A percentile compares a stretch with the other conserved stretches of the same genome.
Evolutionary conservation across 2,329 filamentous ascomycete genomes (phyloP).

Genomic region (Saccharata proteae): DNA sequence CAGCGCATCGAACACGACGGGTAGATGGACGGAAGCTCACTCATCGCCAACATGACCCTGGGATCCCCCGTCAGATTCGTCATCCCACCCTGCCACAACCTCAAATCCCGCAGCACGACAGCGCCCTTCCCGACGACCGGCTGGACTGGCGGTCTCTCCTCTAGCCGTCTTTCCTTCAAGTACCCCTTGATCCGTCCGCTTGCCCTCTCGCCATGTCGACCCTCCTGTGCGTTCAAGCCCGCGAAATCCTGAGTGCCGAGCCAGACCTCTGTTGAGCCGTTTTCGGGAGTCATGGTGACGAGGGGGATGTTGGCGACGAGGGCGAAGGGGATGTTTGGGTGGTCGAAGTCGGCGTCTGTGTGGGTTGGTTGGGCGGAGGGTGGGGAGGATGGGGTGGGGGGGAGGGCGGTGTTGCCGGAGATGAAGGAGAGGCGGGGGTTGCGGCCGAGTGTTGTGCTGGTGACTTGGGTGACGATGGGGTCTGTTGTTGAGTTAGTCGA

Average conservation of each 20-base stretch:
- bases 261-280: conserved; percentile 49
- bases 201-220: conserved; percentile 39
- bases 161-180: conserved; percentile 27
- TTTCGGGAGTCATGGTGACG: conserved; percentile 37
- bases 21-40: conserved; percentile 6
- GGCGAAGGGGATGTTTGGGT: conserved; percentile 43
- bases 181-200: conserved; percentile 38
- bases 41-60: conserved; percentile 18
- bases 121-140: conserved; percentile 42
- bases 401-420: conserved; percentile 47
- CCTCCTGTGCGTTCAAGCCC: conserved; percentile 32
- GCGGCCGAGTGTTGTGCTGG: conserved; percentile 43
- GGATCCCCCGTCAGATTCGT: conserved; percentile 38
- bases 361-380: conserved; percentile 42
- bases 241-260: conserved; percentile 38
- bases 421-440: conserved; percentile 45
- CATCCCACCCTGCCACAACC: conserved; percentile 54
- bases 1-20: conserved; percentile 3
- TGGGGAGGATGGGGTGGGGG: conserved; percentile 29
- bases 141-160: conserved; percentile 35
- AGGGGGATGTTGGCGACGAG: conserved; percentile 44
- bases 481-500: no score
- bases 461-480: conserved; percentile 43
- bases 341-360: conserved; percentile 46
- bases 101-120: conserved; percentile 45